phyloP scores from a whole-genome alignment of 2,329 filamentous ascomycete genomes.

The Scedosporium dehoogii region DNA sequence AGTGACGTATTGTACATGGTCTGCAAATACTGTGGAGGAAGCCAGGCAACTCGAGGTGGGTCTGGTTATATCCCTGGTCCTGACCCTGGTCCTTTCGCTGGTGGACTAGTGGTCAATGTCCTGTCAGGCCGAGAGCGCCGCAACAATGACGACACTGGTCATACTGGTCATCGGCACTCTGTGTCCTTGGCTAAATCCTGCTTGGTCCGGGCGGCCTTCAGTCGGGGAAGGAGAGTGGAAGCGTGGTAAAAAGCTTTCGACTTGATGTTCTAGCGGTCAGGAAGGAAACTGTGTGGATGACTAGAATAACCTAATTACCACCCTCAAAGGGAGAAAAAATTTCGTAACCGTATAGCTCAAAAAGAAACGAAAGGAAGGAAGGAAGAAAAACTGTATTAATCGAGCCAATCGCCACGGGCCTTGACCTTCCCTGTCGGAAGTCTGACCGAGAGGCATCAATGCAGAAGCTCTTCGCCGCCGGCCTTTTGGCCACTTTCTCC shows the following conservation, averaged over 20 bases:
- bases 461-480: background rate
- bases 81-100: background rate
- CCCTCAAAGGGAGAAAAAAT: background rate
- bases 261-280: background rate
- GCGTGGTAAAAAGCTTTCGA: too few species aligned
- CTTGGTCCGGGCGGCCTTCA: background rate
- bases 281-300: background rate
- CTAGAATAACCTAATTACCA: background rate
- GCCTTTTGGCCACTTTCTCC: too few species aligned
- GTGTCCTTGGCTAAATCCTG: background rate
- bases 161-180: background rate
- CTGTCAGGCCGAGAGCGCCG: slow-evolving; percentile 3
- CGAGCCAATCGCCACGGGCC: background rate
- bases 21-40: background rate
- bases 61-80: background rate
- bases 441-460: background rate
- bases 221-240: background rate
- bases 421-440: background rate
- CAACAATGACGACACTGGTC: slow-evolving; percentile 1
- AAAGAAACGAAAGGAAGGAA: background rate
- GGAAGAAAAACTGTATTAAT: background rate
- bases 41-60: background rate
- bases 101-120: background rate
- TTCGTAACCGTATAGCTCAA: background rate
- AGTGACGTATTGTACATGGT: background rate